Conservation (phyloP, 2,329 filamentous ascomycete genomes). For the Drechslerella coelobrocha region DNA sequence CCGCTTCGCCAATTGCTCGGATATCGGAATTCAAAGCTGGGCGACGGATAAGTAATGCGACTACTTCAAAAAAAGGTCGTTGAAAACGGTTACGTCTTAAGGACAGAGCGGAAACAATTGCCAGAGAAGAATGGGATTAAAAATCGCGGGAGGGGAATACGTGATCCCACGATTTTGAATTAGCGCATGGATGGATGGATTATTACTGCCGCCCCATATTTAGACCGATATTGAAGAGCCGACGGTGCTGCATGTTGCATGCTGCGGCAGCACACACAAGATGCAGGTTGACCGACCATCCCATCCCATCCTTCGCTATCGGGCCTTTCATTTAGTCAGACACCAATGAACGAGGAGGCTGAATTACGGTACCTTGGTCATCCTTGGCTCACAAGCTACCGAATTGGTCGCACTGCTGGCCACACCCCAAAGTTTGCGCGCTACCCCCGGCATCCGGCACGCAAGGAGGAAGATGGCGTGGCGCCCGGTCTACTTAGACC, state of each 20-base stretch:
- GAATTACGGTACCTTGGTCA: slow-evolving; percentile 36
- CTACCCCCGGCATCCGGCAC: neutral
- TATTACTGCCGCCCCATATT: slow-evolving; percentile 44
- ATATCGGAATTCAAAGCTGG: slow-evolving; percentile 33
- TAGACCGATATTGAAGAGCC: slow-evolving; percentile 17
- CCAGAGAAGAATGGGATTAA: slow-evolving; percentile 9
- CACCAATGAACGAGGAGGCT: slow-evolving; percentile 37
- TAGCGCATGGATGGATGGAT: neutral
- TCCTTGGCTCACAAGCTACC: slow-evolving; percentile 29
- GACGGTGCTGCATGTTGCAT: neutral
- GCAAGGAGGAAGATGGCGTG: neutral
- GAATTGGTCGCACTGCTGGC: slow-evolving; percentile 33
- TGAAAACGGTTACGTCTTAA: slow-evolving; percentile 17
- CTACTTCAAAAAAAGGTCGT: slow-evolving; percentile 6
- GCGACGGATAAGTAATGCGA: slow-evolving; percentile 7
- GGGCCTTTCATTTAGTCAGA: slow-evolving; percentile 27
- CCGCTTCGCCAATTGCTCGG: slow-evolving; percentile 47
- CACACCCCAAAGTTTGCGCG: neutral
- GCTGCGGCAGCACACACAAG: slow-evolving; percentile 1
- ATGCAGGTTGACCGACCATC: slow-evolving; percentile 25
- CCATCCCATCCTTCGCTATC: slow-evolving; percentile 41
- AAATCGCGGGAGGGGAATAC: slow-evolving; percentile 11
- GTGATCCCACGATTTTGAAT: slow-evolving; percentile 35
- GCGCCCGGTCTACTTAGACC: neutral
- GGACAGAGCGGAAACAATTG: slow-evolving; percentile 17